phyloP scores from a whole-genome alignment of 257 asterid genomes.

The Capsicum chinense region DNA sequence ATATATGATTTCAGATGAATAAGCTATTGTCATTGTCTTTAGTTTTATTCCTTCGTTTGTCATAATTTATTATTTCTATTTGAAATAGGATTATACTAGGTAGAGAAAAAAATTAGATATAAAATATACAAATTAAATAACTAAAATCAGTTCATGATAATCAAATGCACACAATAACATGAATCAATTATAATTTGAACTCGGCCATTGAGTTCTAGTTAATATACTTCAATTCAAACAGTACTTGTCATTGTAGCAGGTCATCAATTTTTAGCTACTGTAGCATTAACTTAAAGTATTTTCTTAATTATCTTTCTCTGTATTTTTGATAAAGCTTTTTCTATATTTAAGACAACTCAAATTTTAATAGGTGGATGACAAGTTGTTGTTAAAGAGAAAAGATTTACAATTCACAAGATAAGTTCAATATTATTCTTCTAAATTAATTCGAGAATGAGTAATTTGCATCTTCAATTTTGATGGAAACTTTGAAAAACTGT shows the following conservation, averaged over 20 bases:
- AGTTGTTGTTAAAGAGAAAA: slow-evolving; percentile 77
- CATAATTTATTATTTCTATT: too few relatives aligned
- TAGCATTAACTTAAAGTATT: not conserved
- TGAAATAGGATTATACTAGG: too few relatives aligned
- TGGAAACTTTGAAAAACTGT: not conserved
- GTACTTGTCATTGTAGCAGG: not conserved
- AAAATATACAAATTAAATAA: too few relatives aligned
- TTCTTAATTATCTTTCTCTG: not conserved
- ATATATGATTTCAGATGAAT: too few relatives aligned
- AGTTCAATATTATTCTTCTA: slow-evolving; percentile 36
- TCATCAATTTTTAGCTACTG: not conserved
- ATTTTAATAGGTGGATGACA: slow-evolving; percentile 67
- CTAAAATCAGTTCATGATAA: too few relatives aligned
- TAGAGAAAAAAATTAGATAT: too few relatives aligned
- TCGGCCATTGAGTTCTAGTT: too few relatives aligned
- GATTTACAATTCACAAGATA: slow-evolving; percentile 84
- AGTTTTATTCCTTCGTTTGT: too few relatives aligned
- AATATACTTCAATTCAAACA: not conserved
- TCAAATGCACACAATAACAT: too few relatives aligned
- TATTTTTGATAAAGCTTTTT: not conserved
- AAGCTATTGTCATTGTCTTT: too few relatives aligned
- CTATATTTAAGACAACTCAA: slow-evolving; percentile 76
- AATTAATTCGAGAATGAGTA: not conserved
- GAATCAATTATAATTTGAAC: too few relatives aligned
- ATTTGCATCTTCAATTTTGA: not conserved